Conservation (phyloP, 192 early-diverging fungal species). For the Dissophora globulifera region DNA sequence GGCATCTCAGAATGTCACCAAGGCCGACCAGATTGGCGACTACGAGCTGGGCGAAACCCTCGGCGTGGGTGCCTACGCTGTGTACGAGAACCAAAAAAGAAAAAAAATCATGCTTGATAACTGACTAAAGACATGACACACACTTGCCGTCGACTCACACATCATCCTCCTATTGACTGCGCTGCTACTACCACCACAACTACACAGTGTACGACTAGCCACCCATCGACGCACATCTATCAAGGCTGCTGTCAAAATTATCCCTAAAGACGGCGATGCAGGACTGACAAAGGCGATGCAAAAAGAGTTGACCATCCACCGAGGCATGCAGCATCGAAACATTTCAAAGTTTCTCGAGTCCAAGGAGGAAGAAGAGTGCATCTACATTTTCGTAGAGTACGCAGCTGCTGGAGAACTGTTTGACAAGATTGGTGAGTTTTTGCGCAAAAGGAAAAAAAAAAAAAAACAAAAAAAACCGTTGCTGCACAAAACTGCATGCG, state of each 20-base stretch:
- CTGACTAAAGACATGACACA: no score
- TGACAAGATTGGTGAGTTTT: constrained; percentile 70
- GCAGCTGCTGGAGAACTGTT: constrained; percentile 77
- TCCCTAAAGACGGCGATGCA: constrained; percentile 56
- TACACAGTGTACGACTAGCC: constrained; percentile 69
- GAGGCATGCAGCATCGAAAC: constrained; percentile 64
- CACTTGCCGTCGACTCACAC: no score
- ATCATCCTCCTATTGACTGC: no score
- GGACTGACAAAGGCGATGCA: constrained; percentile 44
- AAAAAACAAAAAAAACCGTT: background rate
- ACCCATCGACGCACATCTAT: constrained; percentile 54
- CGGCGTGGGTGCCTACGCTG: constrained; percentile 51
- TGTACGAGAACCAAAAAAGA: constrained; percentile 38
- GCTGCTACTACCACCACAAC: background rate
- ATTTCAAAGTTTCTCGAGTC: constrained; percentile 64
- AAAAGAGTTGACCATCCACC: constrained; percentile 66
- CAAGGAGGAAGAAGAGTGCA: constrained; percentile 59
- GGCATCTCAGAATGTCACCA: constrained; percentile 40
- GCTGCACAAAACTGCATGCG: no score
- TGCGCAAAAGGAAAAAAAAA: background rate
- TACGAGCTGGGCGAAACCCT: constrained; percentile 50
- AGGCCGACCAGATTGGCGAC: constrained; percentile 43
- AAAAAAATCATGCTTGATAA: background rate
- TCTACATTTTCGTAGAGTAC: constrained; percentile 75
- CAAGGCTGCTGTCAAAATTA: constrained; percentile 68